Conservation (phyloP, 1,284 basidiomycete genomes). For the Sanghuangporus baumii region DNA sequence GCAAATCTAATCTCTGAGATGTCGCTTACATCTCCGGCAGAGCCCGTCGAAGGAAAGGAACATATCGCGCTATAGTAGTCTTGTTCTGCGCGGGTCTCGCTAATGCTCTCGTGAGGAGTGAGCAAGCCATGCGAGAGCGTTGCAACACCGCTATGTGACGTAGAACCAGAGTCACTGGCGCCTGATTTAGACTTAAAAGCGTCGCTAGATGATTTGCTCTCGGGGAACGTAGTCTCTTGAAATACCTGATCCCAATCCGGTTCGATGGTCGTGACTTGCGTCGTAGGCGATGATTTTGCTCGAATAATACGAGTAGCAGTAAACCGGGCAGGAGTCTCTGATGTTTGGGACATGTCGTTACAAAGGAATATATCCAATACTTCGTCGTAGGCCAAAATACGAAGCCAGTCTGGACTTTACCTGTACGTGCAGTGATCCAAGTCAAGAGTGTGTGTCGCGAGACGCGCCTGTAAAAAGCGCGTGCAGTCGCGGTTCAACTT, state of each 20-base stretch:
- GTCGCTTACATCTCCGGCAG: neutral
- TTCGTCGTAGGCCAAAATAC: too few species aligned
- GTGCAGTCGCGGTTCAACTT: neutral
- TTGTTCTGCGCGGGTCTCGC: neutral
- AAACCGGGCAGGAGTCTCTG: neutral
- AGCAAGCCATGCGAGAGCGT: slow-evolving; percentile 6
- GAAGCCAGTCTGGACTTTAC: neutral
- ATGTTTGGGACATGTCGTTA: neutral
- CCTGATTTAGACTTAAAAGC: neutral
- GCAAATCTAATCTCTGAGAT: neutral
- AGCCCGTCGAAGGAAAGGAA: neutral
- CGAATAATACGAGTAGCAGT: neutral
- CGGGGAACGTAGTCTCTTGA: too few species aligned
- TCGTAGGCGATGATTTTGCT: slow-evolving; percentile 2
- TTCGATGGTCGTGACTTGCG: neutral
- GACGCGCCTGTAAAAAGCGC: neutral
- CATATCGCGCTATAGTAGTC: neutral
- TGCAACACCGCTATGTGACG: neutral
- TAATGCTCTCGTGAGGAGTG: slow-evolving; percentile 9
- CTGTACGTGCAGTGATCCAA: neutral
- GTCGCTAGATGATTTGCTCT: neutral
- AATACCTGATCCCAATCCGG: neutral
- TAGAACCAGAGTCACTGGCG: neutral
- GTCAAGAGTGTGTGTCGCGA: neutral
- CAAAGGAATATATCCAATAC: too few species aligned